Evolutionary conservation across 2,329 filamentous ascomycete genomes (phyloP), one percentile per base, ranked within the genome.

Genomic region (Epichloe sp.): DNA sequence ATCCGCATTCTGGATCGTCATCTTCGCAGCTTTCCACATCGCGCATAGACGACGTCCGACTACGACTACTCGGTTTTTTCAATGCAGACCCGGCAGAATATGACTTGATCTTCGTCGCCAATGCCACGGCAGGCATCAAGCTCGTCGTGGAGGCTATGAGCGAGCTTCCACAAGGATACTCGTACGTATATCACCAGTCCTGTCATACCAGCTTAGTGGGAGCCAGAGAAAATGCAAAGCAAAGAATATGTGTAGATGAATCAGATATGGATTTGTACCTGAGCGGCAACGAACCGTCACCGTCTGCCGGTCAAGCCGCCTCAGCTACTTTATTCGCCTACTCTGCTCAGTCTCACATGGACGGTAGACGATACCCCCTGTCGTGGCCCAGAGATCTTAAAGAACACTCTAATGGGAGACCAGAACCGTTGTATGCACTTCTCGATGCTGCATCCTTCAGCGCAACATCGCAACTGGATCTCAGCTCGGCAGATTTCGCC

Each of bases 261-360:
- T 63, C 62, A 0, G 80, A 80, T 47, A 77, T 94, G 8, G 70
- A 81, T 15, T 58, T 64, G 1, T 95, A 87, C 85, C 68, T 90
- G 7, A 62, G 65, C 5, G 67, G 72, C 23, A 53, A 59, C 10
- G 53, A 58, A 35, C 59, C 65, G 21, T 59, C 71, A 56, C 31
- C 48, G n/a, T 49, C 61, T 55, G 43, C 47, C 55, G 17, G 23
- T 17, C 11, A 31, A 8, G 38, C 23, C 12, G 34, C 34, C 12
- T 55, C 61, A n/a, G 60, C 67, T 26, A 64, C 68, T 14, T 56
- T 79, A 1, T 88, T 97, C 64, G 86, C 88, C 31, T 96, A 88
- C 63, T 86, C 91, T 7, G 90, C 84, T 2, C 91, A 97, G 63
- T 96, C 90, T 35, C 95, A 96, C 62, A 86, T 96, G 85, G 85